Evolutionary conservation across 83 land plant species (phyloP), one percentile per base, ranked within the genome.

Genomic region (Larix sibirica): DNA sequence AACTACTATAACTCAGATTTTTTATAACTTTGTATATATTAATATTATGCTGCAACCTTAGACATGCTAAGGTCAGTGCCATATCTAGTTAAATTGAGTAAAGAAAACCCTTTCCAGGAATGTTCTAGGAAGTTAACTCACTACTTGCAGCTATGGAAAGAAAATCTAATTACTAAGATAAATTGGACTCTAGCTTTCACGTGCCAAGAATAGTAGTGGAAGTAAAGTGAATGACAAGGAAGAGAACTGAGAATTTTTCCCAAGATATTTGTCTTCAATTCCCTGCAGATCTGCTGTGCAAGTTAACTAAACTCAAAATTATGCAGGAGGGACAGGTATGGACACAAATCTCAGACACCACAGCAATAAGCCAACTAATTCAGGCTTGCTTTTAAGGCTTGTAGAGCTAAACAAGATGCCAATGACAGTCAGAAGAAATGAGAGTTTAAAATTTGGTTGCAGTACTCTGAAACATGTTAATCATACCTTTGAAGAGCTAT

Each of bases 401-500:
- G 7, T 23, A 73, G 14, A 6, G 21, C 54, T 50, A 73, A 3
- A 44, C 21, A 42, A 73, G 1, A 73, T n/a, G 10, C 26, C 56
- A 73, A 16, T 16, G 36, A 71, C 26, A 40, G 42, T 14, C 6
- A 26, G 4, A 21, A 50, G 44, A 73, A 42, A 73, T 73, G 26
- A 36, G 24, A n/a, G 4, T 21, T 0, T 0, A 38, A 42, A 73
- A 10, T 42, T 73, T 42, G 50, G n/a, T 16, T 73, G 47, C 10
- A 50, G 42, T n/a, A 9, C 23, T 1, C 44, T 7, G 6, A 42
- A 73, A 10, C 44, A 44, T 42, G 28, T n/a, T 73, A 3, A 20
- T 20, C 50, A 73, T 83, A 91, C 93, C 93, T 83, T 91, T 81
- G 87, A 88, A 64, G 84, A 84, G 60, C 60, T 85, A 62, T 64